Conservation (phyloP, 331 rosid species). For the Cydonia oblonga region DNA sequence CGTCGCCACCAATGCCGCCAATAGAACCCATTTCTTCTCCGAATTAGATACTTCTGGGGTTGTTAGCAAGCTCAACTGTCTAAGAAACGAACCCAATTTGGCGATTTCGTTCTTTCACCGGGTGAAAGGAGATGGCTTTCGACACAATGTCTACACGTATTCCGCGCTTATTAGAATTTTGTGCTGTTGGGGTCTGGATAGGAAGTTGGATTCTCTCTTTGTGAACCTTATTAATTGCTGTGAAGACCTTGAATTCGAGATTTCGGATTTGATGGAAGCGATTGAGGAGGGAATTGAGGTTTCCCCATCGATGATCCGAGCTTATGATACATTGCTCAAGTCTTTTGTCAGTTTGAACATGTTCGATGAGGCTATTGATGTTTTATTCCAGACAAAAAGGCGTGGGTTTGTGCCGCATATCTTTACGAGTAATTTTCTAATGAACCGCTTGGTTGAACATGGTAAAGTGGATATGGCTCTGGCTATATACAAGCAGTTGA, state of each 20-base stretch:
- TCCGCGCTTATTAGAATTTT: conserved; percentile 39
- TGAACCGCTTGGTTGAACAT: conserved; percentile 47
- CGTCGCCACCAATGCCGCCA: not conserved
- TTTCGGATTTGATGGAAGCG: conserved; percentile 29
- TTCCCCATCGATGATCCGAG: conserved; percentile 22
- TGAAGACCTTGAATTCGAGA: conserved; percentile 18
- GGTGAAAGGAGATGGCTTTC: conserved; percentile 32
- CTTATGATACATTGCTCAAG: conserved; percentile 47
- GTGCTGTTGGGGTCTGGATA: conserved; percentile 41
- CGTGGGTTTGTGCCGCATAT: conserved; percentile 46
- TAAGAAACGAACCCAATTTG: conserved; percentile 28
- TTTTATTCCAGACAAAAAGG: conserved; percentile 35
- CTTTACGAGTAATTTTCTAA: conserved; percentile 48
- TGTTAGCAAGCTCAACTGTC: conserved; percentile 22
- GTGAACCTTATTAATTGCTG: conserved; percentile 29
- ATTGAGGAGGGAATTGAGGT: conserved; percentile 18
- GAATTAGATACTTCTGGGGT: conserved; percentile 19
- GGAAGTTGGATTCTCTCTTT: conserved; percentile 49
- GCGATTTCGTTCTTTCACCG: conserved; percentile 37
- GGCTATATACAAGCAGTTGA: conserved; percentile 41
- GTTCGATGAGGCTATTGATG: conserved; percentile 60
- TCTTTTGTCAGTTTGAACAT: conserved; percentile 39
- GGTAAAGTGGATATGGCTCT: conserved; percentile 34
- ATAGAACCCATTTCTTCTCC: not conserved
- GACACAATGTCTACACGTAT: conserved; percentile 34